Evolutionary conservation across 176 grass and related monocot genomes (phyloP).

Genomic region (Zoysia japonica): DNA sequence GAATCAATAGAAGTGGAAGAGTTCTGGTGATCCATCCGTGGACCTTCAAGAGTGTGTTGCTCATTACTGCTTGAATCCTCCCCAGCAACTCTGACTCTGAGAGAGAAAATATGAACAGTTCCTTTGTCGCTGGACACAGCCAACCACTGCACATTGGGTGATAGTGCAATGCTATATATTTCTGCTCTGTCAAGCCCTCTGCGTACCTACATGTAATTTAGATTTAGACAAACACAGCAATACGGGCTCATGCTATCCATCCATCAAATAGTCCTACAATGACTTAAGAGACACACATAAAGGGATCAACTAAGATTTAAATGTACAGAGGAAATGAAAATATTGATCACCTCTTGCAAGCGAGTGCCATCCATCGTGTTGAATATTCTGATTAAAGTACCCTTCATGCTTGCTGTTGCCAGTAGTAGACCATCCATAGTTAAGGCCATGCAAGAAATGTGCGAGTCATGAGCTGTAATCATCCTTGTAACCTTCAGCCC

Average conservation of each 20-base stretch:
- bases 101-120: constrained; percentile 82
- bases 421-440: constrained; percentile 89
- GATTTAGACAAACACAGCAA: constrained; percentile 43
- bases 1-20: constrained; percentile 67
- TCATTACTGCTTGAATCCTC: constrained; percentile 60
- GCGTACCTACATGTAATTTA: constrained; percentile 62
- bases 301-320: background rate
- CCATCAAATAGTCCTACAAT: background rate
- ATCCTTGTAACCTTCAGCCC: constrained; percentile 84
- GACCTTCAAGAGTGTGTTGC: constrained; percentile 50
- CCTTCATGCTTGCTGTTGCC: constrained; percentile 86
- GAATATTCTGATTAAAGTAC: constrained; percentile 95
- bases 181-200: constrained; percentile 88
- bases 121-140: constrained; percentile 92
- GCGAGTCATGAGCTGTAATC: constrained; percentile 83
- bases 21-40: constrained; percentile 67
- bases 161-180: constrained; percentile 84
- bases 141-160: constrained; percentile 84
- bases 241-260: background rate
- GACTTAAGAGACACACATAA: background rate
- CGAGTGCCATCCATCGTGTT: constrained; percentile 91
- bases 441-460: constrained; percentile 84
- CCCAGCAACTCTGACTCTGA: constrained; percentile 79
- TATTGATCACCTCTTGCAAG: constrained; percentile 76
- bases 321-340: constrained; percentile 6